Conservation (phyloP, 78 protist genomes). For the Dictyostelium firmibasis region DNA sequence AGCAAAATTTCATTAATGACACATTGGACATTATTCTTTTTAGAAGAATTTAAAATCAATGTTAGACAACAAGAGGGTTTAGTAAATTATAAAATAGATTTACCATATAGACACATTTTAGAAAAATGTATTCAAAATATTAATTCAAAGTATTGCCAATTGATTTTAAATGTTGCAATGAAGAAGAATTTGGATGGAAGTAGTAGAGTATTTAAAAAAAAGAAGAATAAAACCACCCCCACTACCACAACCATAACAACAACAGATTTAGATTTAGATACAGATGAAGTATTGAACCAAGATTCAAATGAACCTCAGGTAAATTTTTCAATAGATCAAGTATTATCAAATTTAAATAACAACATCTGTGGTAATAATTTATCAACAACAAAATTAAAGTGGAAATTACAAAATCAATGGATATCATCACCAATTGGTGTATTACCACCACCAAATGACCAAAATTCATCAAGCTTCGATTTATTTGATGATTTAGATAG, state of each 20-base stretch:
- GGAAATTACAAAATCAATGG: constrained; percentile 25
- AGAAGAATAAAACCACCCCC: neutral
- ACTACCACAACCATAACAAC: neutral
- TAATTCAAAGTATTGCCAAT: neutral
- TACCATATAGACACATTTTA: constrained; percentile 17
- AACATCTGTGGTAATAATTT: neutral
- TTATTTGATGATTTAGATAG: neutral
- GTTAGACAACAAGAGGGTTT: neutral
- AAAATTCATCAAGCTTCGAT: neutral
- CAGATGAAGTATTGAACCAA: neutral
- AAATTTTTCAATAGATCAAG: neutral
- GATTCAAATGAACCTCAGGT: neutral
- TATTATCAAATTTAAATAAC: neutral
- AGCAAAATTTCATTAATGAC: constrained; percentile 10
- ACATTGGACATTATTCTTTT: constrained; percentile 8
- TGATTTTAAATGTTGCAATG: neutral
- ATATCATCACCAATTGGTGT: constrained; percentile 65
- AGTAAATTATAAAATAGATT: constrained; percentile 5
- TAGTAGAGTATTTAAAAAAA: neutral
- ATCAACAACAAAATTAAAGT: neutral
- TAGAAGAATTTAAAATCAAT: neutral
- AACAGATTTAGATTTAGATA: neutral
- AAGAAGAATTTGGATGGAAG: neutral
- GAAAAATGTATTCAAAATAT: constrained; percentile 14
- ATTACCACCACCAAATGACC: constrained; percentile 6